phyloP scores from a whole-genome alignment of 257 asterid genomes.

The Solanum commersonii region DNA sequence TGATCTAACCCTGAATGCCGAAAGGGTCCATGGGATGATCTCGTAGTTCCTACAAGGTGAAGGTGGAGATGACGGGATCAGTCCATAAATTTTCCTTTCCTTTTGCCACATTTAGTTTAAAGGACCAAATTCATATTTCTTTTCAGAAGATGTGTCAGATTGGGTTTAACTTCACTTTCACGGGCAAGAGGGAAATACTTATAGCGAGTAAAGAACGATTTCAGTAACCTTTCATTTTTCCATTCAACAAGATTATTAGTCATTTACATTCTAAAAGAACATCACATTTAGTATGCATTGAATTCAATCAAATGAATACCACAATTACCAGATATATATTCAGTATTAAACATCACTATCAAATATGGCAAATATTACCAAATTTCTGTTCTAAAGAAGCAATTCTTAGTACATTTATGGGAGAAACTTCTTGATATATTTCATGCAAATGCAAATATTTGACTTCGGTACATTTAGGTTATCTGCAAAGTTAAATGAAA shows the following conservation, averaged over 20 bases:
- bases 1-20: background rate
- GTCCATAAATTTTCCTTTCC: background rate
- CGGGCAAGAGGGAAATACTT: background rate
- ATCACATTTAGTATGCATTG: background rate
- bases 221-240: background rate
- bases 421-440: background rate
- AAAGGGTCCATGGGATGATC: background rate
- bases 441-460: background rate
- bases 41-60: background rate
- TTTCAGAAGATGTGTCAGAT: background rate
- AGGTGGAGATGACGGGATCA: background rate
- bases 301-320: background rate
- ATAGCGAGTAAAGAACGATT: background rate
- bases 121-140: background rate
- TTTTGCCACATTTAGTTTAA: too few relatives aligned
- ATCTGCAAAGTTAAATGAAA: background rate
- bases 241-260: background rate
- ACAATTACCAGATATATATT: background rate
- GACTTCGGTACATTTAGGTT: background rate
- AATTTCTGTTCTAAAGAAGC: background rate
- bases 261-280: background rate
- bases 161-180: background rate
- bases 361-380: background rate
- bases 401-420: background rate
- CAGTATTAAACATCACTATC: background rate